phyloP scores from a whole-genome alignment of 2,329 filamentous ascomycete genomes.

The Colletotrichum tropicicola region DNA sequence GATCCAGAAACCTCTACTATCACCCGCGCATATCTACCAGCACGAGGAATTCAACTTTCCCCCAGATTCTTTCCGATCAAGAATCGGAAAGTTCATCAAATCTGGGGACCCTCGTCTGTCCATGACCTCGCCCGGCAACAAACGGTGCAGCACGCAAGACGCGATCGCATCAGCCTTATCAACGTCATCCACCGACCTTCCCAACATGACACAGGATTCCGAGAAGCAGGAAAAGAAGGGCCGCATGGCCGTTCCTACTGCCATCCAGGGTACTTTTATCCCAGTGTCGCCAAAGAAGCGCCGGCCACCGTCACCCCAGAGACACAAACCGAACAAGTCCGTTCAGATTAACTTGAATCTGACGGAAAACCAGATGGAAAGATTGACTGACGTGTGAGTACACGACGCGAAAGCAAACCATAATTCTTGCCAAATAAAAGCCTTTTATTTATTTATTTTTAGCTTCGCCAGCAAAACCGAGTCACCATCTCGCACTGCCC shows the following conservation, averaged over 20 bases:
- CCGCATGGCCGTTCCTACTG: constrained; percentile 12
- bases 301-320: constrained; percentile 45
- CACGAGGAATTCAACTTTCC: background rate
- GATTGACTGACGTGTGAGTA: constrained; percentile 54
- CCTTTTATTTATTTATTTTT: background rate
- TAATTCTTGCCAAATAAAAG: no score
- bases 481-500: constrained; percentile 35
- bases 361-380: constrained; percentile 59
- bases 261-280: constrained; percentile 49
- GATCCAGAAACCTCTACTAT: background rate
- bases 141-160: background rate
- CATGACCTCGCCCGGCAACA: background rate
- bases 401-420: no score
- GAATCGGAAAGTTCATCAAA: background rate
- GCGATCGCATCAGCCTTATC: background rate
- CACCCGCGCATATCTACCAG: background rate
- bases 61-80: constrained; percentile 16
- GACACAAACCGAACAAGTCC: constrained; percentile 44
- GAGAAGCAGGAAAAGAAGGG: constrained; percentile 18
- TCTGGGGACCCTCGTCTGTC: background rate
- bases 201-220: constrained; percentile 12
- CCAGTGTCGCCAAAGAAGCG: constrained; percentile 42
- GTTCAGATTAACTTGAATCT: constrained; percentile 58
- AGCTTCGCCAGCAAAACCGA: constrained; percentile 45
- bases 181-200: background rate